Base-by-base conservation (phyloP, 2,329 filamentous ascomycete species). In the Didymella segeticola region DNA sequence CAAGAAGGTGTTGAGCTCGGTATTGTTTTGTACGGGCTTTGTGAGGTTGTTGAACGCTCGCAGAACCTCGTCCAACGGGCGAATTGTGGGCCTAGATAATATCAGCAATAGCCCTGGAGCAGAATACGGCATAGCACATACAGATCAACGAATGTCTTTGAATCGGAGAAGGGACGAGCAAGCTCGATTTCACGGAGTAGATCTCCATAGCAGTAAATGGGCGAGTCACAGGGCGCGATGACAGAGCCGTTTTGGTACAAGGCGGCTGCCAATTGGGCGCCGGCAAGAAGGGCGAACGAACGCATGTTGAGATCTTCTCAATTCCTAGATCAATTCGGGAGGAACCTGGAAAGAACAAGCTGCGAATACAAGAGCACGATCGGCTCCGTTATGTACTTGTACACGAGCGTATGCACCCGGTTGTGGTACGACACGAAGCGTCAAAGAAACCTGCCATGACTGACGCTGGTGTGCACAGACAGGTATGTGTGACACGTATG, bases 141-240 rank as follows among this genome's bases (percentile, higher is more conserved):
- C 75, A 70, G 39, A 57, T 89, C 87, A 36, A 89, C 87, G 67
- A 88, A 89, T 1, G 86, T 88, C 78, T 89, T 89, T 55, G 86
- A 89, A 73, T 89, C 87, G 12, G 78, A 73, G 60, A 89, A 89
- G 0, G 86, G 86, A 20, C 76, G 77, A 2, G 86, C 86, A 9
- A 89, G 77, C 74, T 89, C 81, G 41, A 89, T 82, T 57, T 84
- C 79, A 55, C 80, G 78, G 2, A 89, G 78, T 11, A 89, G 79
- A 0, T 87, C 83, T 41, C 87, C 87, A 58, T 86, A 80, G 67
- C 87, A 89, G 73, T 89, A 89, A 17, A 89, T 78, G 14, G 84
- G 82, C 8, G 86, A 89, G 67, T 88, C 84, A 73, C 87, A 89
- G 1, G 87, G 86, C 2, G 86, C 83, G 53, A 83, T 79, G 33